Percentiles rank a stretch among this genome's conserved stretches.
Evolutionary conservation across 1,139 yeast species (phyloP).

Genomic region (Protomyces gravidus): DNA sequence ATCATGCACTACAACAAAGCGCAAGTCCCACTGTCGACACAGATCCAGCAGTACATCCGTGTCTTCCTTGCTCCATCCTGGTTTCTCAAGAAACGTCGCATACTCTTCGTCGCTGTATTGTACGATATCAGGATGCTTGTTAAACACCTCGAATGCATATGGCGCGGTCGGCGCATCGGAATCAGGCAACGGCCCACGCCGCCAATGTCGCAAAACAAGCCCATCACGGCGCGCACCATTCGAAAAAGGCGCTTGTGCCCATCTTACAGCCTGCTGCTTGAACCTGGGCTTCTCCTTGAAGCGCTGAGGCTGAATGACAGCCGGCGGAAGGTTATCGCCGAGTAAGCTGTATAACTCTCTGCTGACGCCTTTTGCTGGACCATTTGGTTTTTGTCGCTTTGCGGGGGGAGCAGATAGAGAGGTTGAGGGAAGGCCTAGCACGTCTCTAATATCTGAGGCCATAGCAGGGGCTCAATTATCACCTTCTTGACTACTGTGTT

Average conservation of each 20-base stretch:
- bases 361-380: slow-evolving; percentile 66
- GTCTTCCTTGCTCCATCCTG: slow-evolving; percentile 71
- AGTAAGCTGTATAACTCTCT: slow-evolving; percentile 81
- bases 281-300: slow-evolving; percentile 65
- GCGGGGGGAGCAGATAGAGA: background rate
- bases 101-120: slow-evolving; percentile 65
- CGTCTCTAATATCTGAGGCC: background rate
- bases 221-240: slow-evolving; percentile 53
- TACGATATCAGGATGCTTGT: slow-evolving; percentile 67
- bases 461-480: too few species aligned
- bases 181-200: slow-evolving; percentile 50
- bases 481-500: too few species aligned
- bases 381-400: background rate
- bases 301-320: slow-evolving; percentile 48
- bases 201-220: slow-evolving; percentile 73
- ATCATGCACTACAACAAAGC: slow-evolving; percentile 83
- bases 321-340: slow-evolving; percentile 91
- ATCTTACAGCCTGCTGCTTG: slow-evolving; percentile 65
- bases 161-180: slow-evolving; percentile 43
- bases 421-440: background rate
- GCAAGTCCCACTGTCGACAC: slow-evolving; percentile 68
- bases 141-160: slow-evolving; percentile 71
- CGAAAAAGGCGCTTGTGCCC: slow-evolving; percentile 55
- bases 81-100: slow-evolving; percentile 42
- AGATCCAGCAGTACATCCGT: slow-evolving; percentile 69